Percentiles rank a stretch among this genome's conserved stretches.
Evolutionary conservation across 495 filamentous ascomycete species (phyloP).

Genomic region (Hypoxylon perforatum): DNA sequence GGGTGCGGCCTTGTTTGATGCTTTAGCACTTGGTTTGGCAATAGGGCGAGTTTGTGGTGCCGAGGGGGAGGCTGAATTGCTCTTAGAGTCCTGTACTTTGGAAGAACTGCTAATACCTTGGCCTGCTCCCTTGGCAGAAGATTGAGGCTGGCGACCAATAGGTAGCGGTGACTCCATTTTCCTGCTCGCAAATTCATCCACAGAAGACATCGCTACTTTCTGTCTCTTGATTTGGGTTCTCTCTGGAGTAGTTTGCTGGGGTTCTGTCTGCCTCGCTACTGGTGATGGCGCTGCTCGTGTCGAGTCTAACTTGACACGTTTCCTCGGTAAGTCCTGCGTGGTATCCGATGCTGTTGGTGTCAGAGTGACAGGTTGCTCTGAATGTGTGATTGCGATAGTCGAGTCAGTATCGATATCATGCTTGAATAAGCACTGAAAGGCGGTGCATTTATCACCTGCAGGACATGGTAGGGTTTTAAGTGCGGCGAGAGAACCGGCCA

Average conservation of each 20-base stretch:
- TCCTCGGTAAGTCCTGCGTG: slow-evolving; percentile 28
- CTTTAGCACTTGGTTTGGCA: slow-evolving; percentile 11
- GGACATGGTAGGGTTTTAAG: slow-evolving; percentile 76
- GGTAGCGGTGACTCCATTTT: not conserved
- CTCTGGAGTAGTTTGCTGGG: not conserved
- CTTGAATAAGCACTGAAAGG: slow-evolving; percentile 53
- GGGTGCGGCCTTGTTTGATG: slow-evolving; percentile 21
- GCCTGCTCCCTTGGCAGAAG: not conserved
- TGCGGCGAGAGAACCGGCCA: slow-evolving; percentile 74
- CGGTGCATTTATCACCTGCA: slow-evolving; percentile 58
- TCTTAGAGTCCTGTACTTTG: slow-evolving; percentile 2
- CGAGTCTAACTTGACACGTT: slow-evolving; percentile 42
- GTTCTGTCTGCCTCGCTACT: not conserved
- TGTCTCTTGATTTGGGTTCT: slow-evolving; percentile 9
- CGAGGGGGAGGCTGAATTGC: slow-evolving; percentile 12
- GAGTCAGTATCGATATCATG: slow-evolving; percentile 47
- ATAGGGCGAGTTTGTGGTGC: not conserved
- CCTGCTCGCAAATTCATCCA: not conserved
- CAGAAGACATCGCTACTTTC: slow-evolving; percentile 4
- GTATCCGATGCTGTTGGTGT: slow-evolving; percentile 18
- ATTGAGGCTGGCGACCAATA: slow-evolving; percentile 6
- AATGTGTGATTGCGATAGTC: slow-evolving; percentile 1
- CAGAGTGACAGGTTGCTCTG: slow-evolving; percentile 18
- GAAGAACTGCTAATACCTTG: slow-evolving; percentile 2
- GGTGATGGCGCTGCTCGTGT: slow-evolving; percentile 10